These are phyloP conservation scores for Volvox reticuliferus DNA, from an alignment of 139 green algal species.

Conservation along the genomic window DNA sequence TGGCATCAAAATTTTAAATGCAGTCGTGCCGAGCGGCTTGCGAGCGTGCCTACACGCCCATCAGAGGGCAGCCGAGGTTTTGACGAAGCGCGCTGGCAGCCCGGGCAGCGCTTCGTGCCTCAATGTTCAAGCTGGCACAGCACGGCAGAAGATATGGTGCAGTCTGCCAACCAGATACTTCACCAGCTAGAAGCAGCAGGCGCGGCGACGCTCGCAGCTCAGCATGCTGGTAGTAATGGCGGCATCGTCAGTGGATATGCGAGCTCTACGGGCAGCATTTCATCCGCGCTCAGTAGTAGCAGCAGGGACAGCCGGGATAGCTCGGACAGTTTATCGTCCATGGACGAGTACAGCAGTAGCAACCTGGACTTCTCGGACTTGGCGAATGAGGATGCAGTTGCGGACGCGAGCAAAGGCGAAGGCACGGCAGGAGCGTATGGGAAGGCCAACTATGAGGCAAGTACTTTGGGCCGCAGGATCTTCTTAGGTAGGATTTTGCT, in stretches of 20 bases:
- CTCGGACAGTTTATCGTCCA: neutral
- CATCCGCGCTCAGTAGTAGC: neutral
- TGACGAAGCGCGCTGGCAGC: neutral
- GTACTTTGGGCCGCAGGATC: neutral
- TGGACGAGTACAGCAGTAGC: constrained; percentile 44
- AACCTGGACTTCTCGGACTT: constrained; percentile 46
- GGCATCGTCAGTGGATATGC: constrained; percentile 25
- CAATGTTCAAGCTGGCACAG: constrained; percentile 9
- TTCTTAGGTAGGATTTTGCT: no score
- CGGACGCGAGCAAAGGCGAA: constrained; percentile 16
- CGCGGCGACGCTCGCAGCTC: constrained; percentile 27
- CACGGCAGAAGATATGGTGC: constrained; percentile 39
- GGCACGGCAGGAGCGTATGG: neutral
- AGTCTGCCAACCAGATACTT: constrained; percentile 45
- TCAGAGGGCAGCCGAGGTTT: neutral
- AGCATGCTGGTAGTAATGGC: constrained; percentile 5
- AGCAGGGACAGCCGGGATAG: no score
- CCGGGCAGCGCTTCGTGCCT: constrained; percentile 13
- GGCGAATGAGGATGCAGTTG: neutral
- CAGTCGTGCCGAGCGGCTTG: constrained; percentile 9
- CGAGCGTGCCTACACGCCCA: neutral
- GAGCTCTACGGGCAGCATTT: constrained; percentile 9
- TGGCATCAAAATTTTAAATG: neutral
- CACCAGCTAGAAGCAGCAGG: constrained; percentile 24
- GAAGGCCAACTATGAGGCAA: constrained; percentile 48